Percentiles rank a stretch among this genome's conserved stretches.
Evolutionary conservation across 371 early-diverging fungal species (phyloP).

Genomic region (Mortierella sp.): DNA sequence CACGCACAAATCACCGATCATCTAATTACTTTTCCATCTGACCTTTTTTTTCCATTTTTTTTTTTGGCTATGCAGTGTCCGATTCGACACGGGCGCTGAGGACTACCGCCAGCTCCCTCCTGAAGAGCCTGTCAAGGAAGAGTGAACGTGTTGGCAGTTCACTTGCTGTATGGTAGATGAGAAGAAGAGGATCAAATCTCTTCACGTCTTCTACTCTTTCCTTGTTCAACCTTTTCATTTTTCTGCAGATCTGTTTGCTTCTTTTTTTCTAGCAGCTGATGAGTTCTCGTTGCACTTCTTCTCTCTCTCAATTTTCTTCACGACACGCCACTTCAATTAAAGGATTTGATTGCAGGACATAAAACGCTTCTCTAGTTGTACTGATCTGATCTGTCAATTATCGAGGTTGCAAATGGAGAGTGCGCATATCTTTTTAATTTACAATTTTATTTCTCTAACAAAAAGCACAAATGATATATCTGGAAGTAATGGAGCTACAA

Average conservation of each 20-base stretch:
- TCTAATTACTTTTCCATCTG: too few relatives aligned
- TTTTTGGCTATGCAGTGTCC: conserved; percentile 7
- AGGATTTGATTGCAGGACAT: neutral
- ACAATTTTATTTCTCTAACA: too few relatives aligned
- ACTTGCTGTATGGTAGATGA: neutral
- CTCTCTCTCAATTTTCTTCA: neutral
- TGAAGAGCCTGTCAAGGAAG: neutral
- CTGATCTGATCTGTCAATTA: too few relatives aligned
- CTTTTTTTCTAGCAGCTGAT: neutral
- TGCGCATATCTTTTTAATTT: too few relatives aligned
- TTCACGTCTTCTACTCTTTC: neutral
- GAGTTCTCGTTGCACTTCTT: neutral
- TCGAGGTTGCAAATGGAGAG: too few relatives aligned
- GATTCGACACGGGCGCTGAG: conserved; percentile 15
- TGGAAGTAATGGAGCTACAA: too few relatives aligned
- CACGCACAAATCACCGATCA: neutral
- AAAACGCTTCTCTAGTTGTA: neutral
- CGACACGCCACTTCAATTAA: too few relatives aligned
- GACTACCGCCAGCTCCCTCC: conserved; percentile 12
- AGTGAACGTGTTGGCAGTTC: neutral
- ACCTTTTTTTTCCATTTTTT: neutral
- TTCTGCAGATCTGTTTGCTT: neutral
- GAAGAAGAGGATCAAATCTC: neutral
- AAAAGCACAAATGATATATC: too few relatives aligned
- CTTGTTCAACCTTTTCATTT: neutral